Base-by-base conservation (phyloP, 768 basidiomycete species). In the Symmetrospora coprosmae region DNA sequence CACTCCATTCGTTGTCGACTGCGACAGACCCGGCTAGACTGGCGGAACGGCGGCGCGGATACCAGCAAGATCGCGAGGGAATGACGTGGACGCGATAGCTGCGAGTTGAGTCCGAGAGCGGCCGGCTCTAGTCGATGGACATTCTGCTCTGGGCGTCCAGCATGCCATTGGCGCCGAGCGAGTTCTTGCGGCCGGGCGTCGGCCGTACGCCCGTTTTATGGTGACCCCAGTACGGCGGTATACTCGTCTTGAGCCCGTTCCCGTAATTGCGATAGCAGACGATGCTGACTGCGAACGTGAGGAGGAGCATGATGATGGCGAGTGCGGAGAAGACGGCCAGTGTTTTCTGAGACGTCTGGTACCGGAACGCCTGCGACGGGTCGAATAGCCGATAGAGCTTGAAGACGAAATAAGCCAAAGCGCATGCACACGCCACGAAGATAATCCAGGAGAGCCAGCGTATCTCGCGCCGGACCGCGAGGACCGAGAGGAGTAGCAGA, bases 311-410 rank as follows among this genome's bases (percentile, higher is more conserved):
- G 19, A 52, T n/a, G 34, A 60, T 60, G 5, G 59, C 46, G 11
- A 60, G 46, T 14, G 34, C 59, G 19, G 59, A 60, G 37, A 60
- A 60, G 48, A 60, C 50, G 14, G 59, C 59, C 7, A 60, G 46
- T n/a, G 59, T 60, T 17, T 38, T 56, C 19, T 47, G 27, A 19
- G 59, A 60, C 33, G 8, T 33, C 35, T 35, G 28, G 38, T 60
- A 60, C 19, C 52, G 27, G 27, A 23, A 56, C 27, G 14, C 37
- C 38, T 60, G 59, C 17, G 50, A 51, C 3, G 46, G 16, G n/a
- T 60, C 30, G 46, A 60, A 60, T 28, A 60, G 48, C 48, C 59
- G 17, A 33, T 30, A 60, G 46, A 60, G 39, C 48, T 52, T 56
- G 34, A 50, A 60, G n/a, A 49, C 30, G 39, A 60, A 60, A 33